A percentile compares a stretch with the other conserved stretches of the same genome.
Conservation (phyloP, 2,329 filamentous ascomycete species). For the Boeremia exigua region DNA sequence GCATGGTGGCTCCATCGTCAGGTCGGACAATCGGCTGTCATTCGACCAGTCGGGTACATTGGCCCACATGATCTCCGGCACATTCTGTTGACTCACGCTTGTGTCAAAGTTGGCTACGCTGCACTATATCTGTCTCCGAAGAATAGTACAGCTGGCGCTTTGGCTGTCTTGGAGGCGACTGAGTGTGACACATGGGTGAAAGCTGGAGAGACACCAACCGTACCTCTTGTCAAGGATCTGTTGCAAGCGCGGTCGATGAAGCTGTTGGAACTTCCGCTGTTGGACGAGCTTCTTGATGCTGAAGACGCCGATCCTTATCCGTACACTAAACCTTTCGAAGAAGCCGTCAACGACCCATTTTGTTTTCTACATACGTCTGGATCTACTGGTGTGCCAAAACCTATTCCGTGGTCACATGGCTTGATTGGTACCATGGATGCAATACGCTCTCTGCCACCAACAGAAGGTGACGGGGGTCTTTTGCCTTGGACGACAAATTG, state of each 20-base stretch:
- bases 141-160: not conserved
- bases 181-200: not conserved
- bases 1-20: not conserved
- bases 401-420: not conserved
- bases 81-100: not conserved
- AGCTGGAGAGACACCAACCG: not conserved
- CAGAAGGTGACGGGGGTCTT: not conserved
- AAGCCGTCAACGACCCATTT: not conserved
- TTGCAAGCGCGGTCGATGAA: not conserved
- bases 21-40: not conserved
- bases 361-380: not conserved
- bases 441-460: not conserved
- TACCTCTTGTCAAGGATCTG: not conserved
- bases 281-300: not conserved
- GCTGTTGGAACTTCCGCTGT: not conserved
- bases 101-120: not conserved
- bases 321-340: not conserved
- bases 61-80: not conserved
- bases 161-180: not conserved
- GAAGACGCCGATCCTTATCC: not conserved
- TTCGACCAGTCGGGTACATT: not conserved
- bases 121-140: not conserved
- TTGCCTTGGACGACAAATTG: not conserved
- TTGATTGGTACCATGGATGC: not conserved
- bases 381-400: not conserved